Base-by-base conservation (phyloP, 1,284 basidiomycete species). In the Pterulicium gracile region DNA sequence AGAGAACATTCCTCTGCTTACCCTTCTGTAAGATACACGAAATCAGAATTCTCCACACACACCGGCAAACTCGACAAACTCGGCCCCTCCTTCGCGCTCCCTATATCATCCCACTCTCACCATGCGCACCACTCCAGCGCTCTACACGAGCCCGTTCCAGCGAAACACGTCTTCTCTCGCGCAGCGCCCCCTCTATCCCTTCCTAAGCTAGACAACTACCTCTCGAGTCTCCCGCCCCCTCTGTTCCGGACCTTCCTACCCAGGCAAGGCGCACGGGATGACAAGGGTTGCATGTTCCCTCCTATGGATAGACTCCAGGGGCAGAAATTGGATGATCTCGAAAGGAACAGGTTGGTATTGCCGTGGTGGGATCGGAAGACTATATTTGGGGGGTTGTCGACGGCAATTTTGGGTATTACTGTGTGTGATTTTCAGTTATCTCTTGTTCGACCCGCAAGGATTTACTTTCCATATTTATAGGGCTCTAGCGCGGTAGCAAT, bases 301-400 rank as follows among this genome's bases (percentile, higher is more conserved):
- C 81, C 81, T 3, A 68, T 84, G 70, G 73, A 80, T 39, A 62
- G 62, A 14, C 62, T 85, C 24, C 64, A 64, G 3, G 65, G 65
- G 18, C 62, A 68, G 4, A 72, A 70, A 4, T 64, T 60, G 48
- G 74, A 75, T 34, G 78, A 82, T 51, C 58, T 86, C 43, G 77
- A 82, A 56, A 59, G 62, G 36, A 84, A 84, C 52, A 59, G 63
- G 14, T 60, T 54, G 22, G 55, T 69, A 39, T 52, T 68, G 3
- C 74, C 77, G 5, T 58, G 59, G 19, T 83, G 77, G 74, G 75
- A 79, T 56, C 63, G 76, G 35, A 70, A 67, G 39, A 68, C 64
- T 5, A 64, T 83, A 13, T 63, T 82, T 20, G 68, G 70, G 18
- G 61, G 46, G 50, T 56, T 58, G 49, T 67, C 51, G 59, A 68